phyloP scores from a whole-genome alignment of 2,329 filamentous ascomycete genomes.

The Fusarium floridanum region DNA sequence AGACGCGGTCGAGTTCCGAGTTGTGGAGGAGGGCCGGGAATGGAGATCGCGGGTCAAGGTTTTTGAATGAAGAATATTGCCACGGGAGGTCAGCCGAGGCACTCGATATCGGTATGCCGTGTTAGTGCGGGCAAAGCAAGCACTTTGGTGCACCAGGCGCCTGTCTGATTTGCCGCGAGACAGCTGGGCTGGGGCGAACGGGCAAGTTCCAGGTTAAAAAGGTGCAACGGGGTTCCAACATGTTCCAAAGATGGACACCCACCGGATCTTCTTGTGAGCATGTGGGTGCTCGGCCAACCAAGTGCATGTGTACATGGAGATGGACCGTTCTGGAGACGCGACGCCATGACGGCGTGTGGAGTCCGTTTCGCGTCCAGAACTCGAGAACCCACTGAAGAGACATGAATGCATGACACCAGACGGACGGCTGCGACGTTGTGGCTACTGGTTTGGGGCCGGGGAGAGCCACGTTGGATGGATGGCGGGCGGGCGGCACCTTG shows the following conservation, averaged over 20 bases:
- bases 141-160: constrained; percentile 25
- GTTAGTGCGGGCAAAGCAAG: constrained; percentile 27
- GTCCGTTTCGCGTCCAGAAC: constrained; percentile 35
- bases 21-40: constrained; percentile 64
- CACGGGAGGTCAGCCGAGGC: constrained; percentile 28
- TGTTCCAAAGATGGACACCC: constrained; percentile 33
- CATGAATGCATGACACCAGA: constrained; percentile 39
- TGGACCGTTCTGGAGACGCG: constrained; percentile 26
- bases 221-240: constrained; percentile 21
- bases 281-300: constrained; percentile 39
- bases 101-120: background rate
- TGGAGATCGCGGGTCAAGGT: constrained; percentile 64
- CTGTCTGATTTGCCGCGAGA: constrained; percentile 25
- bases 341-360: constrained; percentile 38
- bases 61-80: constrained; percentile 60
- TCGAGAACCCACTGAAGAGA: constrained; percentile 24
- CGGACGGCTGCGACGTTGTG: constrained; percentile 24
- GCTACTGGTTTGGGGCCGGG: constrained; percentile 17
- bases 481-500: constrained; percentile 13
- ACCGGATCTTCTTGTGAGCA: constrained; percentile 8
- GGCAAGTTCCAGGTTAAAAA: constrained; percentile 27
- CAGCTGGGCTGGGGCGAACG: constrained; percentile 13
- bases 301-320: constrained; percentile 28
- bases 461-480: constrained; percentile 10
- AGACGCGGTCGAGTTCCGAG: constrained; percentile 81